Base-by-base conservation (phyloP, 345 rosid genomes). In the Populus tremula region DNA sequence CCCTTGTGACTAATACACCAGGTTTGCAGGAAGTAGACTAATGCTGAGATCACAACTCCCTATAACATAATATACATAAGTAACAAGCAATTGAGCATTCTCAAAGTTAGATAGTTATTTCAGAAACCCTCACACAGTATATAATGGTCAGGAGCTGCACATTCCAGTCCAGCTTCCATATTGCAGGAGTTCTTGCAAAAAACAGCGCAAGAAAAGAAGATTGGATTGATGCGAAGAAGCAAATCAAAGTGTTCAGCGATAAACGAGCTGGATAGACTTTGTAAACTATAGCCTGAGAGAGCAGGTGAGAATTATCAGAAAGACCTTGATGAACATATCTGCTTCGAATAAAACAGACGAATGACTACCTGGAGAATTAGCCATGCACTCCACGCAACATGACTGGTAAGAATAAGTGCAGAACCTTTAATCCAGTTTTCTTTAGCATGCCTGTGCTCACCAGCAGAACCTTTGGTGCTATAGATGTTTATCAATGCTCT, bases 401-500 rank as follows among this genome's bases (percentile, higher is more conserved):
- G 14, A 77, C 89, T 84, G 39, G 50, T 45, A 5, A 88, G 83
- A 76, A 85, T 75, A 27, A 88, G 85, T 35, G 76, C 82, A 33
- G 86, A 81, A 2, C 89, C 91, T 71, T 84, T 85, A 66, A 88
- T 41, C 89, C 88, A 87, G 63, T 80, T 80, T 45, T 88, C 82
- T 20, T 78, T 62, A 8, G 56, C 76, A 41, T 68, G 73, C 1
- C 33, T 70, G 16, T 5, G 14, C 35, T 68, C 50, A 12, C 31
- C 66, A 29, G 86, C 79, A 5, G 41, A 39, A 39, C 90, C 91
- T 71, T 84, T 88, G 73, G 73, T 61, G 61, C 56, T 59, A 7
- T 83, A 66, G 13, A 83, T 69, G 81, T 75, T 80, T 65, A 89
- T 53, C 66, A 87, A 75, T 2, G 89, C 89, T 71, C 71, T 77